These are phyloP conservation scores for Pythium scleroteichum DNA, from an alignment of 352 stramenopile species.

Conservation along the genomic window DNA sequence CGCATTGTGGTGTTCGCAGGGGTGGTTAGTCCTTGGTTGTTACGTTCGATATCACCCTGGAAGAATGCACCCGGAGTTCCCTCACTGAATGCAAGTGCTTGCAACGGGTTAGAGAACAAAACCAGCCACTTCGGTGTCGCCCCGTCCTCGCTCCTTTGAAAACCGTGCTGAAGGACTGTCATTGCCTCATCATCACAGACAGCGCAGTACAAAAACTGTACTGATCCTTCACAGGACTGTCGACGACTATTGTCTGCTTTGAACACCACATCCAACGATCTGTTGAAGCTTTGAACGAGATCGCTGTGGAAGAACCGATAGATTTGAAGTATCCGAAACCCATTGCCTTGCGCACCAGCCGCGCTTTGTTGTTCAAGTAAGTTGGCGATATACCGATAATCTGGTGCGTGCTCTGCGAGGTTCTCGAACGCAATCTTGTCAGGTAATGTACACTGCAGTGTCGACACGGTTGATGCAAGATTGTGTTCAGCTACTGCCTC, in stretches of 20 bases:
- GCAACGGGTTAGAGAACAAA: slow-evolving; percentile 20
- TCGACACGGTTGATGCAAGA: slow-evolving; percentile 36
- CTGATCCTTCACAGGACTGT: slow-evolving; percentile 29
- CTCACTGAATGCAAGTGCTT: slow-evolving; percentile 14
- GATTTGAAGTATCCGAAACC: slow-evolving; percentile 38
- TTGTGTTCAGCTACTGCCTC: slow-evolving; percentile 45
- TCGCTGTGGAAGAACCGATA: slow-evolving; percentile 50
- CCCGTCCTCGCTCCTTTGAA: slow-evolving; percentile 13
- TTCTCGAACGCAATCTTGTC: slow-evolving; percentile 47
- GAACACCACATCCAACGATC: not conserved
- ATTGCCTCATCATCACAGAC: slow-evolving; percentile 36
- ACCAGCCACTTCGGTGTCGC: slow-evolving; percentile 4
- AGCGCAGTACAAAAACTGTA: slow-evolving; percentile 47
- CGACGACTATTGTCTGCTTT: not conserved
- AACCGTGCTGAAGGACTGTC: slow-evolving; percentile 38
- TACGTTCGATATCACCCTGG: not conserved
- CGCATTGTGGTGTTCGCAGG: not conserved
- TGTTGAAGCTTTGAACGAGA: slow-evolving; percentile 34
- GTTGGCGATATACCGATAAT: slow-evolving; percentile 47
- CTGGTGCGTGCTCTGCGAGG: slow-evolving; percentile 41
- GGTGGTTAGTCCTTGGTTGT: not conserved
- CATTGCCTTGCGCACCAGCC: not conserved
- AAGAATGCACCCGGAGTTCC: slow-evolving; percentile 4
- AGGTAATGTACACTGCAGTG: slow-evolving; percentile 38
- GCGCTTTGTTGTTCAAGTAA: not conserved